phyloP scores from a whole-genome alignment of 148 eudicot genomes.

The Persicaria maculosa region DNA sequence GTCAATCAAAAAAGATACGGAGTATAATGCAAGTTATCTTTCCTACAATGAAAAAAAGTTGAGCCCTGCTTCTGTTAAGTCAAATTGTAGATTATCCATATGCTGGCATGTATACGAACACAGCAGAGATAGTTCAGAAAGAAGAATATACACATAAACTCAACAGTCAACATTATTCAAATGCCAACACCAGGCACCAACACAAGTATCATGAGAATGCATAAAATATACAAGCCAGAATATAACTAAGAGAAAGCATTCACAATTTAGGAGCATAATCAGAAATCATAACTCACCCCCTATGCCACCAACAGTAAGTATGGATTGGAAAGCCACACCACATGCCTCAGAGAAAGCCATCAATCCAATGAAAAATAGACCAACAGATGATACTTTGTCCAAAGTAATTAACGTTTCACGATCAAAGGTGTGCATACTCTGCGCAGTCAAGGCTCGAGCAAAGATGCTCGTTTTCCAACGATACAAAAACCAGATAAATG shows the following conservation, averaged over 20 bases:
- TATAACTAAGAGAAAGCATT: constrained; percentile 10
- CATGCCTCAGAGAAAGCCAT: constrained; percentile 92
- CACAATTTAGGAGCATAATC: neutral
- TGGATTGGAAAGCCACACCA: constrained; percentile 97
- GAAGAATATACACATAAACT: neutral
- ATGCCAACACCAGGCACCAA: neutral
- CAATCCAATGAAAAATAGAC: constrained; percentile 61
- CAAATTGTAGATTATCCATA: neutral
- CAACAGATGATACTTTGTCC: constrained; percentile 79
- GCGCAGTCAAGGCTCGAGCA: constrained; percentile 49
- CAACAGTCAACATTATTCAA: neutral
- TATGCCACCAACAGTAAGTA: constrained; percentile 90
- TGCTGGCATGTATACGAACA: neutral
- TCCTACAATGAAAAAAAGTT: neutral
- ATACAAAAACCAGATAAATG: constrained; percentile 87
- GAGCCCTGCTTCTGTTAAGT: neutral
- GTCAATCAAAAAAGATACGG: neutral
- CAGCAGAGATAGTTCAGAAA: neutral
- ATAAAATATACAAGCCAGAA: neutral
- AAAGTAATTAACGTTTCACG: constrained; percentile 63
- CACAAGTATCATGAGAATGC: neutral
- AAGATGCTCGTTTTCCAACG: constrained; percentile 84
- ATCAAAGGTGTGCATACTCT: constrained; percentile 30
- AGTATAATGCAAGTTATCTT: neutral
- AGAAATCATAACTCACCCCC: constrained; percentile 58